Evolutionary conservation across 495 filamentous ascomycete genomes (phyloP), one percentile per base, ranked within the genome.

Genomic region (Podospora pseudoanserina): DNA sequence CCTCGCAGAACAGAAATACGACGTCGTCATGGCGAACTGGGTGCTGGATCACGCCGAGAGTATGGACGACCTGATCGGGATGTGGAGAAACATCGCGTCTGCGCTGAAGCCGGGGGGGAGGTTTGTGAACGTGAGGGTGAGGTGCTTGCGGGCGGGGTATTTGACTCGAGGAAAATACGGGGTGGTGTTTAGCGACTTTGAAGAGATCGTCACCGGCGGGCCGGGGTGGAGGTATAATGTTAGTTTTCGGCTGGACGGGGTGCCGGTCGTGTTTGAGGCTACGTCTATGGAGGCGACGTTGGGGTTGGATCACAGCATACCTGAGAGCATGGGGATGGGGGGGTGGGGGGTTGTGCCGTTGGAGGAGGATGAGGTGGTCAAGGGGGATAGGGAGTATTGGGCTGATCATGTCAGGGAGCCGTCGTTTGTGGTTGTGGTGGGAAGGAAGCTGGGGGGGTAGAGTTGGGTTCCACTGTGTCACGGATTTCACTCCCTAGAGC

Each of bases 1-100:
- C 4, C 4, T 4, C 30, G 7, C 7, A 4, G 23, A 34, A 0
- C 67, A 34, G 4, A 62, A 66, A 1, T 80, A 80, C 63, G 77
- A 78, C 53, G 58, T 80, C 20, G 77, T 77, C 61, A 76, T 76
- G 74, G 72, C 64, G 1, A 74, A 74, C 32, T 76, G 72, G 72
- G 23, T 76, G 1, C 67, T 80, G 32, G 75, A 78, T 61, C 73
- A 77, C 39, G 78, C 71, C 6, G 63, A 54, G 1, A 67, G 62
- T 49, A 11, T 67, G 1, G 68, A 66, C 2, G 74, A 67, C 13
- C 72, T 79, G 4, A 65, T 68, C 39, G 78, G 63, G 30, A 77
- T 80, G 74, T 75, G 73, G 70, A 59, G 53, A 6, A 80, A 79
- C 62, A 54, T 76, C 4, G 68, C 58, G 0, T 19, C 58, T 20